A percentile compares a stretch with the other conserved stretches of the same genome.
phyloP scores from a whole-genome alignment of 1,139 yeast species.

The Blastobotrys malaysiensis region DNA sequence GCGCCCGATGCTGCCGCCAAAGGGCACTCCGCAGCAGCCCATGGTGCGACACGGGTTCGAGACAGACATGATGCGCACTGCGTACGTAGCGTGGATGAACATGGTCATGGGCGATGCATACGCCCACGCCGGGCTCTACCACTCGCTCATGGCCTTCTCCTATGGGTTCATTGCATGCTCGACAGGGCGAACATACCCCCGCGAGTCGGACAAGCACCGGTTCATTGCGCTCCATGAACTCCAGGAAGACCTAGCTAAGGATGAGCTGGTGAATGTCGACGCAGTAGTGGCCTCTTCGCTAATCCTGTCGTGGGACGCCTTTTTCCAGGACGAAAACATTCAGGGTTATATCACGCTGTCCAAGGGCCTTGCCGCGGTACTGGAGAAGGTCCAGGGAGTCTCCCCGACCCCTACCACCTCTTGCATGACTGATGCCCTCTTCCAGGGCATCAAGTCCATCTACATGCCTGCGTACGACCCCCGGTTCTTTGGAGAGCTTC shows the following conservation, averaged over 20 bases:
- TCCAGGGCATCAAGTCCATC: slow-evolving; percentile 32
- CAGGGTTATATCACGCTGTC: slow-evolving; percentile 27
- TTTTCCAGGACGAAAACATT: slow-evolving; percentile 28
- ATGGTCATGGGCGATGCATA: slow-evolving; percentile 22
- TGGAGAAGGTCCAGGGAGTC: slow-evolving; percentile 24
- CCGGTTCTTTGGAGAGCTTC: slow-evolving; percentile 32
- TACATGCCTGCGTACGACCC: slow-evolving; percentile 36
- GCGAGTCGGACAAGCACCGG: slow-evolving; percentile 25
- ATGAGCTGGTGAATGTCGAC: slow-evolving; percentile 24
- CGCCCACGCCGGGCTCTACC: slow-evolving; percentile 27
- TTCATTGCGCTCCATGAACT: slow-evolving; percentile 27
- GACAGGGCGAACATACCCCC: slow-evolving; percentile 15
- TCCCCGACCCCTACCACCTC: slow-evolving; percentile 27
- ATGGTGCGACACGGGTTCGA: slow-evolving; percentile 30
- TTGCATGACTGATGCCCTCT: slow-evolving; percentile 28
- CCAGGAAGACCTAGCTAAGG: slow-evolving; percentile 22
- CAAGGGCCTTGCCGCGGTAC: slow-evolving; percentile 30
- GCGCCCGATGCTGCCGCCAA: slow-evolving; percentile 8
- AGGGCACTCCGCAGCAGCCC: not conserved
- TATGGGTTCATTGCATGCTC: slow-evolving; percentile 25
- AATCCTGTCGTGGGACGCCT: slow-evolving; percentile 31
- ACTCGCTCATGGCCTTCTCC: slow-evolving; percentile 30
- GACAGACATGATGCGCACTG: slow-evolving; percentile 28
- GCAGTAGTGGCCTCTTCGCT: slow-evolving; percentile 28
- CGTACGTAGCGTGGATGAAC: slow-evolving; percentile 29